Percentiles rank a stretch among this genome's conserved stretches.
These are phyloP conservation scores for Saturnispora serradocipensis DNA, from an alignment of 805 yeast genomes.

Conservation along the genomic window DNA sequence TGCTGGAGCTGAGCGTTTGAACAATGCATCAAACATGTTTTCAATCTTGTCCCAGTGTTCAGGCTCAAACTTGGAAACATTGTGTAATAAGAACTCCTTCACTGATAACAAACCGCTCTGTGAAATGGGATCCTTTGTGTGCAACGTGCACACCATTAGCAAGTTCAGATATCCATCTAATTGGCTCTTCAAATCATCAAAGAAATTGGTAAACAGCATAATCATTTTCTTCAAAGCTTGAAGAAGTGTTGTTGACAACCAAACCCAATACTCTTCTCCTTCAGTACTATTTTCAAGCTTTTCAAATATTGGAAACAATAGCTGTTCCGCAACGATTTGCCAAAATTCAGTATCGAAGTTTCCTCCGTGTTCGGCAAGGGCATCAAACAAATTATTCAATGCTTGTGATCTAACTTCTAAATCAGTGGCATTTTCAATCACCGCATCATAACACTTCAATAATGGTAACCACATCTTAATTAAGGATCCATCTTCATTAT, in stretches of 20 bases:
- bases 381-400: slow-evolving; percentile 70
- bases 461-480: slow-evolving; percentile 77
- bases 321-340: slow-evolving; percentile 67
- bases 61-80: slow-evolving; percentile 50
- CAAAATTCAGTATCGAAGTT: slow-evolving; percentile 70
- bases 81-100: slow-evolving; percentile 68
- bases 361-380: slow-evolving; percentile 69
- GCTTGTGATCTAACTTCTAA: slow-evolving; percentile 90
- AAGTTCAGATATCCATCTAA: slow-evolving; percentile 72
- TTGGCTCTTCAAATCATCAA: slow-evolving; percentile 63
- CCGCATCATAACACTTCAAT: slow-evolving; percentile 75
- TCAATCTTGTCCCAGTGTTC: slow-evolving; percentile 72
- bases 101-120: slow-evolving; percentile 89
- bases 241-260: slow-evolving; percentile 93
- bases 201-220: slow-evolving; percentile 73
- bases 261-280: slow-evolving; percentile 76
- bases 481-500: slow-evolving; percentile 30
- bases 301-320: slow-evolving; percentile 84
- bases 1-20: slow-evolving; percentile 74
- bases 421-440: slow-evolving; percentile 89
- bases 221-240: slow-evolving; percentile 90
- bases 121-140: slow-evolving; percentile 94
- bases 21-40: slow-evolving; percentile 55
- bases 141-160: slow-evolving; percentile 82
- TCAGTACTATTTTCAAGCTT: slow-evolving; percentile 72